phyloP scores from a whole-genome alignment of 2,329 filamentous ascomycete genomes.

The Claviceps paspali region DNA sequence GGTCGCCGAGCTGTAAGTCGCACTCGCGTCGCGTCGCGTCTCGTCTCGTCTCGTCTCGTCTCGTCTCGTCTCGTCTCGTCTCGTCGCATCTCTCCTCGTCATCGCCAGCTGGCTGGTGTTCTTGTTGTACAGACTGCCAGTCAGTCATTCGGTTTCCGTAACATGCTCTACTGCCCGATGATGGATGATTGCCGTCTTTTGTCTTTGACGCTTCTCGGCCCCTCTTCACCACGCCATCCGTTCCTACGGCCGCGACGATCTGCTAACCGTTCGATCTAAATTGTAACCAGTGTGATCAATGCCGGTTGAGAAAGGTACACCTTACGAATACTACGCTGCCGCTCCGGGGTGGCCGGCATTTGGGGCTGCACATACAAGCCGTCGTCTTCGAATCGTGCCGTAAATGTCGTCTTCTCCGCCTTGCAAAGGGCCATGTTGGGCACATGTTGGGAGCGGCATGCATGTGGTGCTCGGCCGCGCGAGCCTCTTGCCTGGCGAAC shows the following conservation, averaged over 20 bases:
- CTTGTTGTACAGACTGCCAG: no score
- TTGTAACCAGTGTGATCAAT: conserved; percentile 27
- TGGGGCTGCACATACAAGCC: no score
- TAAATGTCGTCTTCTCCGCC: neutral
- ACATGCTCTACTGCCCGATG: no score
- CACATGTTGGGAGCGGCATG: neutral
- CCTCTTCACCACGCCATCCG: no score
- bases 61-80: neutral
- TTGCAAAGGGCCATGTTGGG: neutral
- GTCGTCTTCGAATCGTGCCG: neutral
- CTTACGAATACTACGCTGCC: conserved; percentile 2
- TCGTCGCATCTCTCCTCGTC: no score
- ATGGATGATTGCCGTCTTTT: no score
- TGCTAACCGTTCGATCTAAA: conserved; percentile 1
- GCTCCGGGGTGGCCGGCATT: neutral
- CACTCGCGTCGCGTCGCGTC: conserved; percentile 3
- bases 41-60: no score
- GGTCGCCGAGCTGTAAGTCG: conserved; percentile 22
- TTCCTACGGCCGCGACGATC: neutral
- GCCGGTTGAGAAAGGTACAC: conserved; percentile 25
- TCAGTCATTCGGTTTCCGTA: no score
- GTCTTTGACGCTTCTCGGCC: no score
- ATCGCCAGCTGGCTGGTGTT: neutral
- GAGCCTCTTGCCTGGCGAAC: neutral
- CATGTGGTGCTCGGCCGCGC: neutral